Base-by-base conservation (phyloP, 2,329 filamentous ascomycete species). In the Saccharata proteae region DNA sequence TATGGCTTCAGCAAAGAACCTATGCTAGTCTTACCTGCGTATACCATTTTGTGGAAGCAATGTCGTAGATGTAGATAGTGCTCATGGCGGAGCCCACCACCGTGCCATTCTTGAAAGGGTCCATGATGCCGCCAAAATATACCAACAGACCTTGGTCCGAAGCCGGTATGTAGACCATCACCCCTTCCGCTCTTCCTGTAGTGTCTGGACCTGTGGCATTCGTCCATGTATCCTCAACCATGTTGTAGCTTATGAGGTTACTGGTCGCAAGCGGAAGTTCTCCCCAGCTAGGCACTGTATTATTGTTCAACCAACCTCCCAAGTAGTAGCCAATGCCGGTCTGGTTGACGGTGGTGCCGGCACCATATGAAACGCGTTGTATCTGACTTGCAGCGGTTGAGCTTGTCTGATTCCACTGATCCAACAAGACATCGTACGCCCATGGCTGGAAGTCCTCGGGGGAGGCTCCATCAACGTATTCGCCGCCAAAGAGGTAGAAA, bases 401-500 rank as follows among this genome's bases (percentile, higher is more conserved):
- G 47, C 58, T 35, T 2, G 67, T 58, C 5, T 49, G 52, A 26
- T 70, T 60, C 74, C 74, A 78, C 19, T 62, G 52, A 38, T 76
- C 54, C 34, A 68, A 54, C 19, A 74, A 42, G 5, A 66, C 57
- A 40, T 78, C 74, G 50, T 74, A 78, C 4, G 60, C 56, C 52
- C 67, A 73, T 16, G 77, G 61, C 14, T 52, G 52, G 32, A 68
- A 66, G 1, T 59, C 46, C 21, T 58, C 52, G 1, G 69, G 67
- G 2, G 57, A 40, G 24, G 22, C 38, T 21, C 44, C 45, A 36
- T 49, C 38, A 9, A 41, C 40, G 41, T 65, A 69, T 39, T 76
- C 67, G 26, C 74, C 74, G 8, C 74, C 74, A 43, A 69, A 78
- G 2, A 73, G 57, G 45, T 74, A 77, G 29, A 79, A 64, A 25